Base-by-base conservation (phyloP, 257 asterid genomes). In the Nicotiana sylvestris region DNA sequence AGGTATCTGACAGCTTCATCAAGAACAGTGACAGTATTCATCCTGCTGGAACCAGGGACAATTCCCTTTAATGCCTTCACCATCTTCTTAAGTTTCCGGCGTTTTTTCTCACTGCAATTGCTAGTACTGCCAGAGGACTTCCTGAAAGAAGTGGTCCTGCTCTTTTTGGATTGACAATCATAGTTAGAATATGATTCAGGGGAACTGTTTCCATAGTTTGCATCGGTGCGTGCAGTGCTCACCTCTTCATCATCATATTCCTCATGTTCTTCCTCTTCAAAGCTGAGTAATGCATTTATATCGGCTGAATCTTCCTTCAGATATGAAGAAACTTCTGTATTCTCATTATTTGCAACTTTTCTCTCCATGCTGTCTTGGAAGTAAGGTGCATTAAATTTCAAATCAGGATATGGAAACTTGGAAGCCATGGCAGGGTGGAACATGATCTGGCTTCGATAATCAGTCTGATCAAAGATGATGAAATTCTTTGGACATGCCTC, bases 1-100 rank as follows among this genome's bases (percentile, higher is more conserved):
- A 94, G 95, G 86, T 93, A 92, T 67, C 91, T 87, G 60, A 94
- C 97, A 74, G 97, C 94, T 86, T 93, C 98, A 56, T 94, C 97
- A 55, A 94, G 95, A 83, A 91, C 95, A n/a, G 87, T 86, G 6
- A 91, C 94, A 51, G 89, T 82, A 81, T 90, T 91, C 97, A 94
- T 91, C 81, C 86, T 88, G 27, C 87, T 85, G 21, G 95, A 89
- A 60, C 93, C 97, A 27, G 97, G 98, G 15, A 94, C 91, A 16
- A 93, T 93, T 49, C 90, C 92, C 84, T 85, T 86, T 60, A 94
- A 81, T 3, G 91, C 92, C 84, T 90, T 91, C 37, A 94, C 91
- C 95, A 93, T 92, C 83, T 92, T 90, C 83, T 88, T 86, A 88
- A 90, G 84, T 81, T 83, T 91, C 81, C 82, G 82, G 66, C 84